Percentiles rank a stretch among this genome's conserved stretches.
Evolutionary conservation across 768 basidiomycete genomes (phyloP).

Genomic region (Rhizopogon sp.): DNA sequence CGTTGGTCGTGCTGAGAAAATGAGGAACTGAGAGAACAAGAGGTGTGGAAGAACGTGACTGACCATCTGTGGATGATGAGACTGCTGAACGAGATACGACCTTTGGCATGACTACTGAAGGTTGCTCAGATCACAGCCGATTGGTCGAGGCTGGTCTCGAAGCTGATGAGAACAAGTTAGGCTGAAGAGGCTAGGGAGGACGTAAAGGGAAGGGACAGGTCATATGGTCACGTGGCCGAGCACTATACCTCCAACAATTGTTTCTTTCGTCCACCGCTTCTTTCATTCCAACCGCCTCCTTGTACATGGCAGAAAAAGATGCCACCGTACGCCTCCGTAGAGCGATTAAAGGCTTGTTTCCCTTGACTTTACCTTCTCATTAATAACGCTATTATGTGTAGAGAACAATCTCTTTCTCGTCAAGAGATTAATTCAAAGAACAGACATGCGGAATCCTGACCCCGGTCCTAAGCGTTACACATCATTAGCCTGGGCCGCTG

Average conservation of each 20-base stretch:
- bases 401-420: conserved; percentile 96
- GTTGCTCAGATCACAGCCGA: neutral
- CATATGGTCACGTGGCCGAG: conserved; percentile 1
- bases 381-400: conserved; percentile 28
- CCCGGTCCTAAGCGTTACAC: conserved; percentile 70
- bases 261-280: conserved; percentile 8
- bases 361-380: neutral
- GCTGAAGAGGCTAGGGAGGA: conserved; percentile 23
- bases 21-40: conserved; percentile 3
- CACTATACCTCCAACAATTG: conserved; percentile 18
- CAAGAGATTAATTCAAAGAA: conserved; percentile 77
- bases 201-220: neutral
- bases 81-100: conserved; percentile 86
- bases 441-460: conserved; percentile 91
- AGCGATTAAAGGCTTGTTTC: conserved; percentile 66
- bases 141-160: conserved; percentile 1
- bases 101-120: conserved; percentile 65
- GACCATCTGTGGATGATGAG: conserved; percentile 85
- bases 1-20: conserved; percentile 61
- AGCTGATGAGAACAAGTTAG: conserved; percentile 1
- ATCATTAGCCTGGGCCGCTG: conserved; percentile 88
- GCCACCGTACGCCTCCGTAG: conserved; percentile 67
- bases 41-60: conserved; percentile 13
- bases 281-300: conserved; percentile 13
- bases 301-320: conserved; percentile 78